Conservation (phyloP, 2,329 filamentous ascomycete species). For the Apiospora rasikravindrae region DNA sequence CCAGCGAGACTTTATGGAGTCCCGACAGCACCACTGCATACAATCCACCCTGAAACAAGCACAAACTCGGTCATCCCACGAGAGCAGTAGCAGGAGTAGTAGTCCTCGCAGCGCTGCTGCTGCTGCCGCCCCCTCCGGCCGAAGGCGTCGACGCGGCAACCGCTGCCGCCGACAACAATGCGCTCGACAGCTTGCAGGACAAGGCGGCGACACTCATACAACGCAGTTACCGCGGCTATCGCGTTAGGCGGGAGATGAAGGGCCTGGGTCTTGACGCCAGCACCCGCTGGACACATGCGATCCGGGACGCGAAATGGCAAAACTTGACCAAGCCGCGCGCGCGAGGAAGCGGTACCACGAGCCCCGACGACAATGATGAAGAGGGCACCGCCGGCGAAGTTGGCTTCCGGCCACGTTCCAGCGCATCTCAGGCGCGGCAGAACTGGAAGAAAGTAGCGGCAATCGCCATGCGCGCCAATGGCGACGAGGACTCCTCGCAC, state of each 20-base stretch:
- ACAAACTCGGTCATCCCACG: conserved; percentile 23
- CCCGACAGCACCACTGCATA: conserved; percentile 33
- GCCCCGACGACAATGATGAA: not conserved
- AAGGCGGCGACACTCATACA: conserved; percentile 65
- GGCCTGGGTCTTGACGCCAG: conserved; percentile 73
- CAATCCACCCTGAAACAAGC: conserved; percentile 20
- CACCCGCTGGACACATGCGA: conserved; percentile 73
- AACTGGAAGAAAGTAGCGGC: conserved; percentile 79
- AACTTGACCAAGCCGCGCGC: conserved; percentile 53
- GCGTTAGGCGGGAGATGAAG: conserved; percentile 70
- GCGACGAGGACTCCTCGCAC: conserved; percentile 62
- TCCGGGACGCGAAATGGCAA: conserved; percentile 62
- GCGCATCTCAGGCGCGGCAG: conserved; percentile 55
- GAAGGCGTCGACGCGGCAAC: conserved; percentile 22
- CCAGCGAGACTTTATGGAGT: conserved; percentile 41
- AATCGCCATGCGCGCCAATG: conserved; percentile 74
- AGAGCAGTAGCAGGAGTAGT: conserved; percentile 9
- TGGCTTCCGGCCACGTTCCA: conserved; percentile 27
- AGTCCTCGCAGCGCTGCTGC: not conserved
- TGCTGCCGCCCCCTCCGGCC: conserved; percentile 22
- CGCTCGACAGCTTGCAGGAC: conserved; percentile 30
- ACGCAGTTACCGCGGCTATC: conserved; percentile 79
- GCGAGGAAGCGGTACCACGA: conserved; percentile 28
- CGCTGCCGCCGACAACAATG: conserved; percentile 28
- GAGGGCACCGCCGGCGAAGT: not conserved